These are phyloP conservation scores for Cordyceps farinosa DNA, from an alignment of 2,329 filamentous ascomycete species.

Conservation along the genomic window DNA sequence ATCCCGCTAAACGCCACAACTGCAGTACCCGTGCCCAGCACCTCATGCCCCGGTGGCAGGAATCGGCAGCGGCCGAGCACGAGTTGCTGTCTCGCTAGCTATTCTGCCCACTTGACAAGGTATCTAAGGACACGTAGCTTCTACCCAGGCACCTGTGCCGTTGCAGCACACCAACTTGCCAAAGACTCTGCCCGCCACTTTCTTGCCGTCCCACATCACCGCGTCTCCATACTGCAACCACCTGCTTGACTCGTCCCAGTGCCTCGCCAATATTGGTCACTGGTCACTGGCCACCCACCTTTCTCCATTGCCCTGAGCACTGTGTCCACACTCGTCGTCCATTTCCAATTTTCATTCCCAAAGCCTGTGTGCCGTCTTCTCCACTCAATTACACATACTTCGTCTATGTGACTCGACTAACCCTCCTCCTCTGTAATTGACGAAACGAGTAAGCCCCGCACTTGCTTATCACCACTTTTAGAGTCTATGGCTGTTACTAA, in stretches of 20 bases:
- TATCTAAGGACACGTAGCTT: not conserved
- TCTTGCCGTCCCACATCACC: constrained; percentile 9
- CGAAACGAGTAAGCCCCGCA: not conserved
- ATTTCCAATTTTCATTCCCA: constrained; percentile 15
- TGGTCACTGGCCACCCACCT: constrained; percentile 1
- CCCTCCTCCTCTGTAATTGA: not conserved
- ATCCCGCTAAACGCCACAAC: too few species aligned
- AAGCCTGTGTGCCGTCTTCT: not conserved
- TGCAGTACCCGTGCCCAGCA: too few species aligned
- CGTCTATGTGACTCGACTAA: not conserved
- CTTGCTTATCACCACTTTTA: not conserved
- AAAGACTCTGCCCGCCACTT: not conserved
- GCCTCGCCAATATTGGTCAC: constrained; percentile 1
- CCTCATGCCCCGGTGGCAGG: too few species aligned
- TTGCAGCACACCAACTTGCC: not conserved
- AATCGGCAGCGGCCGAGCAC: too few species aligned
- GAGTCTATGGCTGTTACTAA: not conserved
- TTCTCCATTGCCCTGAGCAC: not conserved
- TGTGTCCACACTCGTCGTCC: not conserved
- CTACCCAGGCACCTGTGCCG: not conserved
- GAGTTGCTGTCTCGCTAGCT: too few species aligned
- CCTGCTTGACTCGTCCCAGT: constrained; percentile 7
- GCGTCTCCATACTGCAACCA: constrained; percentile 2
- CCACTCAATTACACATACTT: constrained; percentile 1
- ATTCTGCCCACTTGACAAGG: too few species aligned